phyloP scores from a whole-genome alignment of 352 stramenopile species.

The Phytophthora cajani region DNA sequence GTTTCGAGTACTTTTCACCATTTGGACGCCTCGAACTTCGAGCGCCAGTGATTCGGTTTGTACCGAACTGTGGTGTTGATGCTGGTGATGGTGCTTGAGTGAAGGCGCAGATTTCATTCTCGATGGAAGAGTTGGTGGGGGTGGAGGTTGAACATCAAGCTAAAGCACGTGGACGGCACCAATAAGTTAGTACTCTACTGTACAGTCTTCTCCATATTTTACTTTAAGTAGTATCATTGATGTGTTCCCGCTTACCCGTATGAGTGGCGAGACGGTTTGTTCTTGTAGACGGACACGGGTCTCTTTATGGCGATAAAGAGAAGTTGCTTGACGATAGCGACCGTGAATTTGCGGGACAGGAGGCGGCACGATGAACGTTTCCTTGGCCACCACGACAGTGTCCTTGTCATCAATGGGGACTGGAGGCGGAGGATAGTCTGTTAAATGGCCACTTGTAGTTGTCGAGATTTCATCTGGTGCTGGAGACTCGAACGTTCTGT shows the following conservation, averaged over 20 bases:
- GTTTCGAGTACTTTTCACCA: constrained; percentile 12
- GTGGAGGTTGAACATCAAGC: constrained; percentile 24
- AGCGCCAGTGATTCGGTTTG: constrained; percentile 5
- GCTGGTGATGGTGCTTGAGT: constrained; percentile 17
- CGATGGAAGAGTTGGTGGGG: constrained; percentile 4
- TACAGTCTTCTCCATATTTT: background rate
- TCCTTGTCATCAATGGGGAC: background rate
- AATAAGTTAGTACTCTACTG: background rate
- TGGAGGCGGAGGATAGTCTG: background rate
- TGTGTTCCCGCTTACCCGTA: constrained; percentile 10
- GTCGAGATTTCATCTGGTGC: background rate
- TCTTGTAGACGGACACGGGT: background rate
- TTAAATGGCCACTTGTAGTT: background rate
- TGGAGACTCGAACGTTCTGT: background rate
- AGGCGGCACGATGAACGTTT: background rate
- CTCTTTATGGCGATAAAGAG: constrained; percentile 1
- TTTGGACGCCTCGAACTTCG: constrained; percentile 25
- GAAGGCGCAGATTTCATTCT: constrained; percentile 11
- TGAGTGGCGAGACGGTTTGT: constrained; percentile 6
- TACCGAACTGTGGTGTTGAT: background rate
- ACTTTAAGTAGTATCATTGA: background rate
- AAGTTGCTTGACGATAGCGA: background rate
- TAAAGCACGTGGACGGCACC: background rate
- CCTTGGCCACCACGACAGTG: background rate
- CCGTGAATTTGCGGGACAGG: constrained; percentile 5